Conservation (phyloP, 805 yeast species). For the Candida vaughaniae region DNA sequence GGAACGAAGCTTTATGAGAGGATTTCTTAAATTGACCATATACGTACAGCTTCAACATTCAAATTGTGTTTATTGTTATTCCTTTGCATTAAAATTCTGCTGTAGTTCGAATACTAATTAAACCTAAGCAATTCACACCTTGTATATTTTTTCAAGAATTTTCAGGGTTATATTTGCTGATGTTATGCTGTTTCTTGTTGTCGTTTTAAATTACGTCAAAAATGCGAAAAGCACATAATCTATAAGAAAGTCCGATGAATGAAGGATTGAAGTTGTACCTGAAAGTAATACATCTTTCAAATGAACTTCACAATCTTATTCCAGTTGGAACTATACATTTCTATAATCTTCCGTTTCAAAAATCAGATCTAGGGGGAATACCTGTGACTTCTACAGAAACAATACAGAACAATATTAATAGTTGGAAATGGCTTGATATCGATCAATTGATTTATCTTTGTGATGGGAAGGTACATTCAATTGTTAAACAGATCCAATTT, state of each 20-base stretch:
- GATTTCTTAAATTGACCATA: no score
- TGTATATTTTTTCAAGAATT: no score
- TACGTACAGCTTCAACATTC: not conserved
- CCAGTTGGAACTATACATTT: conserved; percentile 53
- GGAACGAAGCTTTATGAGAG: conserved; percentile 48
- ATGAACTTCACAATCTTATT: conserved; percentile 36
- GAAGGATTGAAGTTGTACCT: conserved; percentile 4
- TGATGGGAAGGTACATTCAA: conserved; percentile 18
- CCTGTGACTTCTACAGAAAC: not conserved
- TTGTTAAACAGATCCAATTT: conserved; percentile 41
- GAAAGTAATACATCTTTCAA: conserved; percentile 27
- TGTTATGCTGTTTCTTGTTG: no score
- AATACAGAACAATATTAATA: conserved; percentile 14
- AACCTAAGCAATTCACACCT: no score
- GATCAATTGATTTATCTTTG: conserved; percentile 27
- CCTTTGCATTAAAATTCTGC: no score
- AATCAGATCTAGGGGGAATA: conserved; percentile 32
- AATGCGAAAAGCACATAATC: no score
- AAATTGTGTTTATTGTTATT: no score
- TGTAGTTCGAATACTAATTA: not conserved
- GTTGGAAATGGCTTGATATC: conserved; percentile 60
- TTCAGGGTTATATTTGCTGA: no score
- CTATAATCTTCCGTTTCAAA: conserved; percentile 40
- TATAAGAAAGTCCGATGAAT: no score
- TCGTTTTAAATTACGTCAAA: no score